These are phyloP conservation scores for Castanea crenata DNA, from an alignment of 306 rosid species.

Conservation along the genomic window DNA sequence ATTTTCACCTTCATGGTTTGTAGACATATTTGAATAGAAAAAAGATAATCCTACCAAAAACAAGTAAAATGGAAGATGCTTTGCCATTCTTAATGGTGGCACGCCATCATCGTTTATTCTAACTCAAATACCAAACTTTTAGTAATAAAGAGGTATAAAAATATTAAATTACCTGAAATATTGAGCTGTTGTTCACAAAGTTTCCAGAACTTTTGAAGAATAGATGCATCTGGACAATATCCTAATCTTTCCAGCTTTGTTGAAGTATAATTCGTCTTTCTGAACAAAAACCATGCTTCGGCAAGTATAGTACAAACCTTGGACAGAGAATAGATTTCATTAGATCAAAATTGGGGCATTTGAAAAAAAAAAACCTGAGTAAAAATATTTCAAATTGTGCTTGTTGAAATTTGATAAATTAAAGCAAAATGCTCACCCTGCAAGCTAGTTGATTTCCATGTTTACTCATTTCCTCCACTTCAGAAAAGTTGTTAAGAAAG, in stretches of 20 bases:
- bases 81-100: background rate
- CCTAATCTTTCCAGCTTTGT: slow-evolving; percentile 70
- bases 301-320: slow-evolving; percentile 78
- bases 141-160: background rate
- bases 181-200: slow-evolving; percentile 73
- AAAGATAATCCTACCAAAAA: background rate
- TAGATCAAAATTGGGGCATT: slow-evolving; percentile 27
- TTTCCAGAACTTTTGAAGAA: slow-evolving; percentile 72
- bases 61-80: background rate
- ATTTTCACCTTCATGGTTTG: background rate
- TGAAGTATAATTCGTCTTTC: slow-evolving; percentile 42
- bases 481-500: slow-evolving; percentile 53
- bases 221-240: slow-evolving; percentile 53
- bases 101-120: background rate
- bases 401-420: slow-evolving; percentile 16
- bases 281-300: slow-evolving; percentile 64
- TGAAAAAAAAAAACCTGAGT: background rate
- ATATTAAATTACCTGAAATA: slow-evolving; percentile 54
- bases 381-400: background rate
- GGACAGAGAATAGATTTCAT: slow-evolving; percentile 25
- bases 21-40: background rate
- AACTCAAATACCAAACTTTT: background rate
- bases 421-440: slow-evolving; percentile 52
- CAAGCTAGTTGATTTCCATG: slow-evolving; percentile 67
- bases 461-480: slow-evolving; percentile 42